Evolutionary conservation across 495 filamentous ascomycete species (phyloP).

Genomic region (Halenospora varia): DNA sequence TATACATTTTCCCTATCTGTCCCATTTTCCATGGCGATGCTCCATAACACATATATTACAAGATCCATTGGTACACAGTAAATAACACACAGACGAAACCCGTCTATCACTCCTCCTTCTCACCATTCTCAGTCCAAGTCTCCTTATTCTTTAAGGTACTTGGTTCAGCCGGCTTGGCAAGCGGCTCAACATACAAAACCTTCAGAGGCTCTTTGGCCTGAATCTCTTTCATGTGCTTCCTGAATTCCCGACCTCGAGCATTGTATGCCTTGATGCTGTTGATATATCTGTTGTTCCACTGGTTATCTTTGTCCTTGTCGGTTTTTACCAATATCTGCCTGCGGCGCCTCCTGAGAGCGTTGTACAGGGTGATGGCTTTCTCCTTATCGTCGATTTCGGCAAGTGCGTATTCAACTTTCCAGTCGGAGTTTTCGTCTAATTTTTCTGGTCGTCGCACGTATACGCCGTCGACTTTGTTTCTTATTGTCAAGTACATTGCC

Average conservation of each 20-base stretch:
- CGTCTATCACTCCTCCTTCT: background rate
- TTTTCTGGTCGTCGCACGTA: constrained; percentile 55
- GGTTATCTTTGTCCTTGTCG: constrained; percentile 33
- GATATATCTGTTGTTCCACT: constrained; percentile 35
- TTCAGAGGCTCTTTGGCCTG: constrained; percentile 31
- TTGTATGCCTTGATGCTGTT: constrained; percentile 38
- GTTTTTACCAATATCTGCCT: constrained; percentile 35
- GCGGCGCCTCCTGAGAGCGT: constrained; percentile 46
- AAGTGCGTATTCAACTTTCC: constrained; percentile 75
- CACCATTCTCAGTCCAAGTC: background rate
- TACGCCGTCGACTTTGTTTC: constrained; percentile 67
- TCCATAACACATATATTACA: background rate
- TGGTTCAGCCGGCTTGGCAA: background rate
- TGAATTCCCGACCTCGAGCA: constrained; percentile 42
- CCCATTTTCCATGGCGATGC: background rate
- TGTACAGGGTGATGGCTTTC: constrained; percentile 45
- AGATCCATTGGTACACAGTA: background rate
- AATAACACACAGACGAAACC: background rate
- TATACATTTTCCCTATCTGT: background rate
- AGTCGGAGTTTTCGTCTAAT: constrained; percentile 50
- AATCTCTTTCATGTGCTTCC: constrained; percentile 41
- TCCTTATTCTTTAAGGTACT: background rate
- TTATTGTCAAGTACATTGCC: constrained; percentile 63
- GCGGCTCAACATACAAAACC: constrained; percentile 9
- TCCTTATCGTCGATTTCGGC: constrained; percentile 41